Evolutionary conservation across 129 eudicot species (phyloP).

Genomic region (Smallanthus sonchifolius): DNA sequence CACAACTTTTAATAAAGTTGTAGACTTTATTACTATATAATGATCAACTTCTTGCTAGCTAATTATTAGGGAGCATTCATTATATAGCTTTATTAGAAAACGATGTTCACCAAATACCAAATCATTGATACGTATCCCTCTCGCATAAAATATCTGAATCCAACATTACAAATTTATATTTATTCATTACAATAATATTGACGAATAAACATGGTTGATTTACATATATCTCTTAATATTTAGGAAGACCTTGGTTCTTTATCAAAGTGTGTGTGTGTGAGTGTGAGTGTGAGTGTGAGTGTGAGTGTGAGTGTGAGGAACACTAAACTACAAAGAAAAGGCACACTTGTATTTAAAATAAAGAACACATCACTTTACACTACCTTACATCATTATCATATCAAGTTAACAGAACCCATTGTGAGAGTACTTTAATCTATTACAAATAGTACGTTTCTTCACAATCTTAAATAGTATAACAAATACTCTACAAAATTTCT

Average conservation of each 20-base stretch:
- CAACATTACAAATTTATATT: background rate
- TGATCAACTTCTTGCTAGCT: constrained; percentile 2
- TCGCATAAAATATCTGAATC: background rate
- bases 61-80: constrained; percentile 7
- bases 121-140: background rate
- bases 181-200: background rate
- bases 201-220: background rate
- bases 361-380: too few species aligned
- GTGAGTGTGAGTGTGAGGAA: too few species aligned
- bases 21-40: background rate
- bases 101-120: background rate
- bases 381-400: too few species aligned
- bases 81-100: background rate
- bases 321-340: too few species aligned
- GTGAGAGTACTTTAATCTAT: too few species aligned
- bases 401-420: too few species aligned
- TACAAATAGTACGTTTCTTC: too few species aligned
- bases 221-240: background rate
- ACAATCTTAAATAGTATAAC: too few species aligned
- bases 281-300: too few species aligned
- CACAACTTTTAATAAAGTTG: constrained; percentile 1
- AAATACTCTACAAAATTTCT: too few species aligned
- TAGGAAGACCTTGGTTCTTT: background rate
- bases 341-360: too few species aligned
- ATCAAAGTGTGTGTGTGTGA: background rate